A percentile compares a stretch with the other conserved stretches of the same genome.
These are phyloP conservation scores for Colletotrichum scovillei DNA, from an alignment of 2,329 filamentous ascomycete genomes.

Conservation along the genomic window DNA sequence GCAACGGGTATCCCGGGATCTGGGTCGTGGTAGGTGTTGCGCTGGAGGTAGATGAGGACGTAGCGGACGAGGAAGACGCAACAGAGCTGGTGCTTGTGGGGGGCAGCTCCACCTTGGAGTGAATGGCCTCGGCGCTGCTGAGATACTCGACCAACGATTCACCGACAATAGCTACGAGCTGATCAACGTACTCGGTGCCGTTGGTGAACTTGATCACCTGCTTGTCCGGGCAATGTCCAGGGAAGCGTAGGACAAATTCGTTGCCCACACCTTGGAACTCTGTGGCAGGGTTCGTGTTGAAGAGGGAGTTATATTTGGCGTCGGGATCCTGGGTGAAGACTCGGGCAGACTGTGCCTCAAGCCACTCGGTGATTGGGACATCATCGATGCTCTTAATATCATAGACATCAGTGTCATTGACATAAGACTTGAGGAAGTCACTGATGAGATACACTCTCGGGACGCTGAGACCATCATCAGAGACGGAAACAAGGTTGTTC, in stretches of 20 bases:
- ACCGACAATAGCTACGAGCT: background rate
- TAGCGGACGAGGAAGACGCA: background rate
- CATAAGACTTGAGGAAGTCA: conserved; percentile 7
- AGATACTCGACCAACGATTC: background rate
- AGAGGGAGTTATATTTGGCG: conserved; percentile 37
- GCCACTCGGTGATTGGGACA: conserved; percentile 16
- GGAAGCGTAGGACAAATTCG: background rate
- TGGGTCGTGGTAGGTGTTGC: conserved; percentile 2
- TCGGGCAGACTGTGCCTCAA: conserved; percentile 18
- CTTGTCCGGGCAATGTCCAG: conserved; percentile 3
- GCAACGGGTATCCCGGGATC: conserved; percentile 41
- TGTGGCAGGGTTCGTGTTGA: conserved; percentile 7
- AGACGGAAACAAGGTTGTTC: conserved; percentile 34
- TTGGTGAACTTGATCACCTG: conserved; percentile 32
- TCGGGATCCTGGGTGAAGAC: conserved; percentile 37
- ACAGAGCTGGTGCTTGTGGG: background rate
- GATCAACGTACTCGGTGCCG: conserved; percentile 6
- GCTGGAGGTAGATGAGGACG: background rate
- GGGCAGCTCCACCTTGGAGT: conserved; percentile 22
- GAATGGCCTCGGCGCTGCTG: conserved; percentile 9
- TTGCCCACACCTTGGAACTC: background rate
- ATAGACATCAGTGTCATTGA: conserved; percentile 21
- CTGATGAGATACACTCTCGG: conserved; percentile 27
- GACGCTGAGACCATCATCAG: conserved; percentile 19
- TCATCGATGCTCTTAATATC: conserved; percentile 37